phyloP scores from a whole-genome alignment of 768 basidiomycete genomes.

The Lentinula raphanica region DNA sequence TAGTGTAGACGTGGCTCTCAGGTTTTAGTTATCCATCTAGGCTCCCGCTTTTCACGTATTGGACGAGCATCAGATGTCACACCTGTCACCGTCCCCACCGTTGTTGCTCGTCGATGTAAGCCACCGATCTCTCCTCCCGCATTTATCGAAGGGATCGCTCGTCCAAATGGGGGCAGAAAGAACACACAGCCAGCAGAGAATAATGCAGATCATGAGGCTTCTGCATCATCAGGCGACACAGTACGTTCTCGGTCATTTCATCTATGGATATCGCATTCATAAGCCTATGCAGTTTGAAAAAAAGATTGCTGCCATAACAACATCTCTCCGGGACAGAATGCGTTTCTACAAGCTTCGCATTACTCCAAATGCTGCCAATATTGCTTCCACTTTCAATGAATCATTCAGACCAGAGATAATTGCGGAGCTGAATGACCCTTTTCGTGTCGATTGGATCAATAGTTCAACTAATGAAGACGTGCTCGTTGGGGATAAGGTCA shows the following conservation, averaged over 20 bases:
- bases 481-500: slow-evolving; percentile 69
- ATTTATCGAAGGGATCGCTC: slow-evolving; percentile 47
- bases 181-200: slow-evolving; percentile 15
- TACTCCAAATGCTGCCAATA: slow-evolving; percentile 62
- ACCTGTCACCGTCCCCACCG: slow-evolving; percentile 61
- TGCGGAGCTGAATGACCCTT: slow-evolving; percentile 78
- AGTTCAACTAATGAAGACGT: slow-evolving; percentile 41
- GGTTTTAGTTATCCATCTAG: slow-evolving; percentile 75
- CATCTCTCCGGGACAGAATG: slow-evolving; percentile 78
- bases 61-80: slow-evolving; percentile 75
- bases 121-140: slow-evolving; percentile 35
- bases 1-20: slow-evolving; percentile 57
- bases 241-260: slow-evolving; percentile 32
- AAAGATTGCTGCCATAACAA: slow-evolving; percentile 66
- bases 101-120: slow-evolving; percentile 64
- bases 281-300: slow-evolving; percentile 53
- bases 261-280: not conserved
- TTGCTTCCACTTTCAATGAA: slow-evolving; percentile 76
- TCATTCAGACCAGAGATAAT: slow-evolving; percentile 85
- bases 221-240: slow-evolving; percentile 51
- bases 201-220: slow-evolving; percentile 30
- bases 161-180: slow-evolving; percentile 41
- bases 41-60: slow-evolving; percentile 67
- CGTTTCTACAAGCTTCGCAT: slow-evolving; percentile 78
- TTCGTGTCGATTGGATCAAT: slow-evolving; percentile 80